A percentile compares a stretch with the other conserved stretches of the same genome.
Evolutionary conservation across 257 asterid genomes (phyloP).

Genomic region (Solanum ahanhuiri): DNA sequence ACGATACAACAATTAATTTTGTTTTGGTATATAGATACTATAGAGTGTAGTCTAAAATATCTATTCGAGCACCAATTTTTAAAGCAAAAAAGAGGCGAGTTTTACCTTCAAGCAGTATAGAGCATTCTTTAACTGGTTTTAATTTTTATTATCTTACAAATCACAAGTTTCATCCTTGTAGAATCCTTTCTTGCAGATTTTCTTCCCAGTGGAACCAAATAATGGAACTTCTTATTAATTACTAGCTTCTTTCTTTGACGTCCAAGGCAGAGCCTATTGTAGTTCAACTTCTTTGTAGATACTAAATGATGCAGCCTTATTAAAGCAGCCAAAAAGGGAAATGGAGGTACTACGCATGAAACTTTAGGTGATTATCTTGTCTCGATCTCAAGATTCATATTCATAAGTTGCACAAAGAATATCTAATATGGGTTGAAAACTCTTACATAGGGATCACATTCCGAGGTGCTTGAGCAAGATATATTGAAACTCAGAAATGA

Average conservation of each 20-base stretch:
- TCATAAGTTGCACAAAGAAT: neutral
- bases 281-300: conserved; percentile 37
- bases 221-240: too few relatives aligned
- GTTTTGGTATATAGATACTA: neutral
- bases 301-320: conserved; percentile 82
- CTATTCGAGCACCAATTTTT: neutral
- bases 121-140: neutral
- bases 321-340: conserved; percentile 79
- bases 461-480: conserved; percentile 87
- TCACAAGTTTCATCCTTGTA: too few relatives aligned
- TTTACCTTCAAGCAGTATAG: neutral
- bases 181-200: too few relatives aligned
- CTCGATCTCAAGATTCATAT: neutral
- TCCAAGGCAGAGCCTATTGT: neutral
- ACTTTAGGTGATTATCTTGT: conserved; percentile 56
- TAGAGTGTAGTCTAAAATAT: neutral
- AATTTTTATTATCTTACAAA: neutral
- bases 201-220: too few relatives aligned
- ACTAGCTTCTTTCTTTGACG: too few relatives aligned
- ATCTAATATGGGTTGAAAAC: neutral
- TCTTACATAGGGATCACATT: conserved; percentile 63
- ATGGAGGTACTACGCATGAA: conserved; percentile 75
- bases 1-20: neutral
- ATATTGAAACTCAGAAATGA: conserved; percentile 85
- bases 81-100: neutral